A percentile compares a stretch with the other conserved stretches of the same genome.
Evolutionary conservation across 2,329 filamentous ascomycete genomes (phyloP).

Genomic region (Diaporthe destruens): DNA sequence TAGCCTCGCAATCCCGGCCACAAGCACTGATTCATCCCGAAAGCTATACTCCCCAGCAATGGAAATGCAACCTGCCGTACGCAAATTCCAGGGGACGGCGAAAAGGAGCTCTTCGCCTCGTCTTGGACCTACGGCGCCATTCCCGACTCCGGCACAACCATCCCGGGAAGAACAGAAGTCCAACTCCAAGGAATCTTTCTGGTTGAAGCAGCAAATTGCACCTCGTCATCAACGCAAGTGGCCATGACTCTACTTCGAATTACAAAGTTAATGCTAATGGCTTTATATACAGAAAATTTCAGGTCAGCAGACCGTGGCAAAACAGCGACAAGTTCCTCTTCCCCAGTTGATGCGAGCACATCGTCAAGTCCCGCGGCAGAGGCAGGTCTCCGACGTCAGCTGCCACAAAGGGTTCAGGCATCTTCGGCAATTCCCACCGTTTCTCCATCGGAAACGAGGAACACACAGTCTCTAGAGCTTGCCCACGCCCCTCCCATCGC

Average conservation of each 20-base stretch:
- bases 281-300: neutral
- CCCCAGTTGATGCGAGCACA: neutral
- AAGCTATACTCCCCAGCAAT: neutral
- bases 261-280: neutral
- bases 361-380: conserved; percentile 32
- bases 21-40: neutral
- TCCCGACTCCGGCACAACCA: neutral
- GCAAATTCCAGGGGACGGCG: neutral
- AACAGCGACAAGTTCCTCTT: neutral
- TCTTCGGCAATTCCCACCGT: neutral
- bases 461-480: neutral
- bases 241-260: neutral
- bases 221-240: conserved; percentile 2
- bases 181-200: neutral
- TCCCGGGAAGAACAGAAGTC: neutral
- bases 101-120: neutral
- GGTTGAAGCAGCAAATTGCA: neutral
- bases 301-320: neutral
- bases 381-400: conserved; percentile 19
- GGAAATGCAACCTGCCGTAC: neutral
- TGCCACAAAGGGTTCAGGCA: neutral
- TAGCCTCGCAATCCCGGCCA: neutral
- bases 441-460: neutral
- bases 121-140: too few species aligned
- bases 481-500: conserved; percentile 51